Percentiles rank a stretch among this genome's conserved stretches.
Conservation (phyloP, 495 filamentous ascomycete genomes). For the Hypoxylon trugodes region DNA sequence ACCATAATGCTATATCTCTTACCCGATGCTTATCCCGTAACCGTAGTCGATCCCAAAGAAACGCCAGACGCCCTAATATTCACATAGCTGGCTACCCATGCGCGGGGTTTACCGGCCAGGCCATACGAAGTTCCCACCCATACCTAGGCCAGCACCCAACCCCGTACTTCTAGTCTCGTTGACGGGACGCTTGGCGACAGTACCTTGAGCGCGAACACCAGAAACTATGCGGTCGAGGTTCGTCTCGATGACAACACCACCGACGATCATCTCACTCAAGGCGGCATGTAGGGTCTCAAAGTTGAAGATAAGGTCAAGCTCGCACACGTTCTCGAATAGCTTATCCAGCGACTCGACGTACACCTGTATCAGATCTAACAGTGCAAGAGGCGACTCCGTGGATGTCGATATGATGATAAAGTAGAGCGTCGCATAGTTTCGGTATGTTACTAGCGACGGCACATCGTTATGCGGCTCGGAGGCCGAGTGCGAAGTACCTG, state of each 20-base stretch:
- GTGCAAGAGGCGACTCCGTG: conserved; percentile 92
- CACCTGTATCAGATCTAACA: conserved; percentile 96
- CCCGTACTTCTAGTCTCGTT: conserved; percentile 58
- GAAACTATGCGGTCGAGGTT: conserved; percentile 85
- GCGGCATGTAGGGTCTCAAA: conserved; percentile 96
- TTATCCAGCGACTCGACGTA: conserved; percentile 95
- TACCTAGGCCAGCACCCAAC: conserved; percentile 55
- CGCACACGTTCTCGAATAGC: conserved; percentile 97
- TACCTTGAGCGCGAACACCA: conserved; percentile 81
- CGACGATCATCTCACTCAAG: conserved; percentile 93
- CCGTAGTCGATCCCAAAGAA: conserved; percentile 18
- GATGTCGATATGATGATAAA: conserved; percentile 99
- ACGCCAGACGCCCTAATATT: conserved; percentile 20
- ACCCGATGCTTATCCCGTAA: conserved; percentile 17
- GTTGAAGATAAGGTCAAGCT: conserved; percentile 97
- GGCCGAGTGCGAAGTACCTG: conserved; percentile 63
- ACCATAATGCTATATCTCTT: conserved; percentile 22
- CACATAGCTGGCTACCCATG: background rate
- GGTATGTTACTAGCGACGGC: conserved; percentile 96
- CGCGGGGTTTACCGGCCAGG: conserved; percentile 54
- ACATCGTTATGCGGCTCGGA: conserved; percentile 79
- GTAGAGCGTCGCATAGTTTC: conserved; percentile 96
- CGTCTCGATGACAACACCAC: conserved; percentile 95
- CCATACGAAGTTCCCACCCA: conserved; percentile 68
- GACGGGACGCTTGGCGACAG: conserved; percentile 73